Evolutionary conservation across 768 basidiomycete genomes (phyloP), one percentile per base, ranked within the genome.

Genomic region (Pisolithus tinctorius): DNA sequence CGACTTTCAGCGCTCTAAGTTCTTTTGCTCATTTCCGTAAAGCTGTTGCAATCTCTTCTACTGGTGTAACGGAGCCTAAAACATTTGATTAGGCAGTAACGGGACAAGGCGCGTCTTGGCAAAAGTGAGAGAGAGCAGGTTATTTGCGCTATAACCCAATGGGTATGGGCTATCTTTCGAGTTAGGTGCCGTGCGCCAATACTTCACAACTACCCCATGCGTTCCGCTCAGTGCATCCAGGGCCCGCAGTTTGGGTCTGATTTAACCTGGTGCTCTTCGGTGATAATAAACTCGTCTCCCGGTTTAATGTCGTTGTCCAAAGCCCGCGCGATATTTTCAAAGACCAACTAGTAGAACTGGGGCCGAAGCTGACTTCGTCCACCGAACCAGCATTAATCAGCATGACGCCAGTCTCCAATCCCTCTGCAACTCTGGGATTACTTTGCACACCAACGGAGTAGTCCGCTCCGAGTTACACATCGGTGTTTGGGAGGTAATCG

Each of bases 221-320:
- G 77, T 14, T 71, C 70, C 0, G 88, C 86, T 14, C 90, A 75
- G 52, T 78, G 79, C 69, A 86, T 87, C 88, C 88, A 92, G 1
- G 82, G 77, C 0, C 86, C 86, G 13, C 66, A 77, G 56, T 92
- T 90, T 2, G 88, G 23, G 11, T 5, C 29, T 16, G 31, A 37
- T 69, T 26, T 37, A 88, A 86, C 81, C 74, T 92, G 88, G 55
- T 92, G 88, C 60, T 90, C 88, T 1, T 78, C 79, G 0, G 84
- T 86, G n/a, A 89, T 62, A 49, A 92, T 81, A 50, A 90, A 81
- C 64, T 90, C 88, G 52, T 89, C 88, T 4, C 78, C 84, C 1
- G 68, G 53, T 34, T 74, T 60, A 26, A 89, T 71, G 47, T 75
- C 75, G 0, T 56, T 59, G 31, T 85, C 84, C 50, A 89, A 60